Evolutionary conservation across 2,329 filamentous ascomycete species (phyloP), one percentile per base, ranked within the genome.

Genomic region (Sphaerulina musiva): DNA sequence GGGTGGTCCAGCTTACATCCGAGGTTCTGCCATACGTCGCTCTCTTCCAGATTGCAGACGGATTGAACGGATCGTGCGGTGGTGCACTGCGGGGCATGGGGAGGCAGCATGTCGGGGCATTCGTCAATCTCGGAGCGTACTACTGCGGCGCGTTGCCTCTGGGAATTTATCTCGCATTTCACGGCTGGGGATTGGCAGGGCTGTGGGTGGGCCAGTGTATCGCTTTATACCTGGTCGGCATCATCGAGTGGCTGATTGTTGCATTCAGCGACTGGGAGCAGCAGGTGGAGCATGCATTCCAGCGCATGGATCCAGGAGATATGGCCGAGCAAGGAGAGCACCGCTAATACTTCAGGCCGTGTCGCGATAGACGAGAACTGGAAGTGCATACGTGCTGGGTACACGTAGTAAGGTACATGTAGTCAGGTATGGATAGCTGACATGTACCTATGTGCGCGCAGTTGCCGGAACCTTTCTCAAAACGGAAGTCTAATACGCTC

Each of bases 1-100:
- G 78, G 0, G 89, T 95, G 0, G 77, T 95, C 42, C 73, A 68
- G 7, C 79, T 95, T 0, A 91, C 90, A 0, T 81, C 85, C 0
- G 74, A 84, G 12, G 86, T 95, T 26, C 84, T 95, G 76, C 90
- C 90, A 0, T 92, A 84, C 63, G 89, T 95, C 1, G 90, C 89
- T 0, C 75, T 95, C 2, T 95, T 95, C 71, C 89, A 95, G 73
- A 91, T 95, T 56, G 89, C 89, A 0, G 89, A 95, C 67, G 90
- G 89, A 0, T 73, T 95, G 34, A 93, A 93, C 64, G 89, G 89
- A 1, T 87, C 83, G 56, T 95, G 89, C 66, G 89, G 90, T 1
- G 89, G 90, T 1, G 82, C 83, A 17, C 72, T 95, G 11, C 74
- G 89, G 59, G 90, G 89, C 0, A 93, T 92, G 87, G 90, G 89